phyloP scores from a whole-genome alignment of 2,329 filamentous ascomycete species.

The Erysiphe pisi region DNA sequence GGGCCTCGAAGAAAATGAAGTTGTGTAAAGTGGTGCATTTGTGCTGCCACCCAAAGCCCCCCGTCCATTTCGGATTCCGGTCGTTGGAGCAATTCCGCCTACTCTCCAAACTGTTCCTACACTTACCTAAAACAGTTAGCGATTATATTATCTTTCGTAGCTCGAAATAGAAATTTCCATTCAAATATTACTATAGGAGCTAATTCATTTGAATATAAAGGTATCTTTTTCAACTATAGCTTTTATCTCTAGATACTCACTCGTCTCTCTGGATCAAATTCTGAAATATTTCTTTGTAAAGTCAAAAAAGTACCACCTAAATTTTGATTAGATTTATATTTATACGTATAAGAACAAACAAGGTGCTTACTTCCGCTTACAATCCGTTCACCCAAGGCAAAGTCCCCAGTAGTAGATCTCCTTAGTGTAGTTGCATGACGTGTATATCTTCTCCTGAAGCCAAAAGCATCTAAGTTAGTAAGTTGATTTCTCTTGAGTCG shows the following conservation, averaged over 20 bases:
- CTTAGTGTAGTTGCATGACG: constrained; percentile 32
- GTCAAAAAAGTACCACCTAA: constrained; percentile 35
- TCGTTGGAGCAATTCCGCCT: constrained; percentile 54
- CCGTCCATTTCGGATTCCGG: constrained; percentile 50
- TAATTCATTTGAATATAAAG: not conserved
- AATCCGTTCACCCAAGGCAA: constrained; percentile 32
- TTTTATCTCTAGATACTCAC: constrained; percentile 31
- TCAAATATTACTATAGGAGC: not conserved
- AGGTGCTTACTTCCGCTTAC: constrained; percentile 32
- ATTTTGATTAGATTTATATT: constrained; percentile 28
- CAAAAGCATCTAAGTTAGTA: constrained; percentile 44
- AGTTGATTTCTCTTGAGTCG: constrained; percentile 39
- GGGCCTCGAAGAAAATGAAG: constrained; percentile 41
- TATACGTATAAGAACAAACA: not conserved
- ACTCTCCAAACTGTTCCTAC: constrained; percentile 65
- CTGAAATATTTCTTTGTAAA: constrained; percentile 34
- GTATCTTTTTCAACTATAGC: not conserved
- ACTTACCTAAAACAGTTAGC: constrained; percentile 44
- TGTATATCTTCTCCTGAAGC: constrained; percentile 36
- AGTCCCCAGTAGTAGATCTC: constrained; percentile 30
- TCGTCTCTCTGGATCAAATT: constrained; percentile 34
- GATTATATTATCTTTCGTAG: not conserved
- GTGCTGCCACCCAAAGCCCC: constrained; percentile 58
- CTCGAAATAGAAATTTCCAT: not conserved
- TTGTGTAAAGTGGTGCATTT: constrained; percentile 55